A percentile compares a stretch with the other conserved stretches of the same genome.
These are phyloP conservation scores for Cucurbita moschata DNA, from an alignment of 306 rosid species.

Conservation along the genomic window DNA sequence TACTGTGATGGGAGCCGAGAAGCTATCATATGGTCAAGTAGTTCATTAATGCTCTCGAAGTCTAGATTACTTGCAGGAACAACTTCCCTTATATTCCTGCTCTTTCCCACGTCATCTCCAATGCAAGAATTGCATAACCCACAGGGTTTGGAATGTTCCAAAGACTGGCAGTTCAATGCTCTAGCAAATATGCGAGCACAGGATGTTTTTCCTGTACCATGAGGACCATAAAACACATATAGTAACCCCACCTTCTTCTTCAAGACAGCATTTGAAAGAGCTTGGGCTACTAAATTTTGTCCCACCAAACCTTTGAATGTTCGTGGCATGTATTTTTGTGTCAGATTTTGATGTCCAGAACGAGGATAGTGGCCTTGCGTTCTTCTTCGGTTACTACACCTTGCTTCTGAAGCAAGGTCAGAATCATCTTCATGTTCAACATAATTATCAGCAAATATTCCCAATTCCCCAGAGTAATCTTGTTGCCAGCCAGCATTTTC, in stretches of 20 bases:
- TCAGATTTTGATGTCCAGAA: conserved; percentile 66
- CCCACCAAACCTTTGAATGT: conserved; percentile 85
- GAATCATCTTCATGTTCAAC: conserved; percentile 69
- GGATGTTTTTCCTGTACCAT: conserved; percentile 93
- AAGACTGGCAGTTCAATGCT: conserved; percentile 83
- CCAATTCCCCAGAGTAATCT: conserved; percentile 83
- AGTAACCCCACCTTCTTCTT: conserved; percentile 67
- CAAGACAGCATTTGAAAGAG: conserved; percentile 81
- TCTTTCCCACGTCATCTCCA: conserved; percentile 70
- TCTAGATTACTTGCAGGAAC: conserved; percentile 85
- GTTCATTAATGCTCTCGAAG: conserved; percentile 72
- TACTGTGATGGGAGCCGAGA: conserved; percentile 66
- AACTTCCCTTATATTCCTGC: conserved; percentile 67
- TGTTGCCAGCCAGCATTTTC: conserved; percentile 68
- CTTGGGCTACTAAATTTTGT: conserved; percentile 84
- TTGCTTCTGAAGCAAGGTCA: conserved; percentile 89
- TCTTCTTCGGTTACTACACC: conserved; percentile 52
- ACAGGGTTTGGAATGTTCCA: conserved; percentile 74
- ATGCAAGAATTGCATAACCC: conserved; percentile 84
- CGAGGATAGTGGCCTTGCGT: not conserved
- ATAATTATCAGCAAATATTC: conserved; percentile 67
- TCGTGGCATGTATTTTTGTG: conserved; percentile 77
- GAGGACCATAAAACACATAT: conserved; percentile 93
- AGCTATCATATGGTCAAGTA: conserved; percentile 62
- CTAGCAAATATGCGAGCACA: conserved; percentile 84